A percentile compares a stretch with the other conserved stretches of the same genome.
Conservation (phyloP, 2,329 filamentous ascomycete species). For the Nothophoma quercina region DNA sequence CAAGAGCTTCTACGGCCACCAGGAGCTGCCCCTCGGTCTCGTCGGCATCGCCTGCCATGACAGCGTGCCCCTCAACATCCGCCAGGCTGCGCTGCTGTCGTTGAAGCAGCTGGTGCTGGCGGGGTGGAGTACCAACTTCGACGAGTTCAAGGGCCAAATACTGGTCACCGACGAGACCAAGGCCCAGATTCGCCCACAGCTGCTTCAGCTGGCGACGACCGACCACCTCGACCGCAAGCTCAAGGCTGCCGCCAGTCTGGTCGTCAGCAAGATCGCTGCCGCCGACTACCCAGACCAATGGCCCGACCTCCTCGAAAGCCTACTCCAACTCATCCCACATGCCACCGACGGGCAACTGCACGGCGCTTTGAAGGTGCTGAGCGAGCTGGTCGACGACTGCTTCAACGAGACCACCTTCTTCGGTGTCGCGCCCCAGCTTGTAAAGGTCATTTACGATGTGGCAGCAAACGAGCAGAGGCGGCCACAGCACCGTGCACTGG, state of each 20-base stretch:
- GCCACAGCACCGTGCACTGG: conserved; percentile 78
- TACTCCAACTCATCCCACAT: conserved; percentile 78
- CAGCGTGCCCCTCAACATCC: conserved; percentile 74
- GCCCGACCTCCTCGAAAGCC: conserved; percentile 83
- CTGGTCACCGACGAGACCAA: conserved; percentile 78
- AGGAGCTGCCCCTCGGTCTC: conserved; percentile 79
- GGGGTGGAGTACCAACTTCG: conserved; percentile 81
- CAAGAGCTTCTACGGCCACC: conserved; percentile 70
- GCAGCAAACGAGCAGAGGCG: conserved; percentile 79
- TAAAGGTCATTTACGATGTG: conserved; percentile 82
- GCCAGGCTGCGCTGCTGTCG: conserved; percentile 81
- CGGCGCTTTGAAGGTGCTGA: conserved; percentile 85
- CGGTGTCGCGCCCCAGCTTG: conserved; percentile 81
- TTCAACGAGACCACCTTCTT: conserved; percentile 97
- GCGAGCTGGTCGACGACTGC: conserved; percentile 90
- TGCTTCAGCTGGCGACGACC: conserved; percentile 80
- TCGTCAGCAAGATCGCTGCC: conserved; percentile 92
- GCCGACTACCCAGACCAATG: conserved; percentile 94
- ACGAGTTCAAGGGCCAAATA: conserved; percentile 72
- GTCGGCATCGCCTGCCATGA: conserved; percentile 81
- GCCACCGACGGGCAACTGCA: conserved; percentile 83
- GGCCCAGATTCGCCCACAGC: conserved; percentile 71
- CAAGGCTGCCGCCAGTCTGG: conserved; percentile 85
- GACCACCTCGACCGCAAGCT: conserved; percentile 82
- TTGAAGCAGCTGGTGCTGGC: conserved; percentile 84